Evolutionary conservation across 1,139 yeast genomes (phyloP), one percentile per base, ranked within the genome.

Genomic region (Hansenula sp.): DNA sequence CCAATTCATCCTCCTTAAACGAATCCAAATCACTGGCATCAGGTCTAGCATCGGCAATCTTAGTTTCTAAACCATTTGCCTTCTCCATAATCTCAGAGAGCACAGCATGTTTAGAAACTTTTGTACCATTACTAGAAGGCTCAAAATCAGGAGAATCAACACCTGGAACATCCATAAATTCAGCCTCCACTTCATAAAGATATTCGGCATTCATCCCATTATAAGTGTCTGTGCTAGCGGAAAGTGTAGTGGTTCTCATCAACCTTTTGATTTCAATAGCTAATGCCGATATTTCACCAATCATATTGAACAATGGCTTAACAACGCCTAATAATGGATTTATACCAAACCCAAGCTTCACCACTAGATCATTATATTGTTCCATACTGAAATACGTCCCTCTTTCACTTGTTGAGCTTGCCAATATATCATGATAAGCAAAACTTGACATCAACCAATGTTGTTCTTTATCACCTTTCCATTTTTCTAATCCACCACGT

Each of bases 381-480:
- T 67, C 66, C 21, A 74, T 65, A 0, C 80, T 72, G 57, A 81
- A 81, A 55, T 78, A 79, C 0, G 84, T 72, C 1, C 81, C 81
- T 40, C 82, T 59, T 44, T 77, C 79, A 41, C 74, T 68, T 5
- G 61, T 71, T 13, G 85, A 77, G 37, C 75, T 68, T 1, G 93
- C 81, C 50, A 84, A 68, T 34, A 87, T 74, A 58, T 86, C 95
- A 60, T 87, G 95, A 58, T 86, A 87, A 1, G 90, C 89, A 64
- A 84, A 87, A 61, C 83, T 85, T n/a, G 89, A 78, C 24, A 84
- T 79, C 44, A 87, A 68, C 86, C 93, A 87, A 49, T 82, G 80
- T 49, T 79, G 79, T 47, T 77, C 80, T 50, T 77, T 79, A 59
- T 77, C 78, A 40, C 68, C 69, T 46, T 74, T 74, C 51, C 78